Percentiles rank a stretch among this genome's conserved stretches.
phyloP scores from a whole-genome alignment of 306 rosid species.

The Cucurbita argyrosperma region DNA sequence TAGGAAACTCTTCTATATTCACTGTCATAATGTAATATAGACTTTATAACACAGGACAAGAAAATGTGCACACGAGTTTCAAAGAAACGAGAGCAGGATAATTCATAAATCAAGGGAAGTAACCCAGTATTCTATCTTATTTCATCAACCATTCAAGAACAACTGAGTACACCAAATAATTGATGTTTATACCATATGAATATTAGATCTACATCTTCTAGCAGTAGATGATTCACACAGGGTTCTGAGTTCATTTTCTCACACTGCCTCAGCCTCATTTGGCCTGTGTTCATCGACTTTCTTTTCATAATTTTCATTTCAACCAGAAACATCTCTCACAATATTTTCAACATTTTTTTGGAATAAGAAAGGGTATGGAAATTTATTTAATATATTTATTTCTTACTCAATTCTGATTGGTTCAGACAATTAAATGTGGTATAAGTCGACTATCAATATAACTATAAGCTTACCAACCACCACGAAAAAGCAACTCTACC shows the following conservation, averaged over 20 bases:
- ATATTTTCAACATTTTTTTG: not conserved
- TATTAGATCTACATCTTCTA: not conserved
- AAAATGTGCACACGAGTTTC: not conserved
- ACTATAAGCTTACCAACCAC: not conserved
- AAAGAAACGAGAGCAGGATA: not conserved
- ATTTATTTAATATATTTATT: not conserved
- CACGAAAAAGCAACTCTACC: not conserved
- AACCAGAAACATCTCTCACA: not conserved
- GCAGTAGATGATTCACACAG: not conserved
- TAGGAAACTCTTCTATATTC: not conserved
- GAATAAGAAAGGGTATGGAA: not conserved
- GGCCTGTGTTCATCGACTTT: not conserved
- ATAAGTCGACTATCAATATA: not conserved
- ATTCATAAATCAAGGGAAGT: not conserved
- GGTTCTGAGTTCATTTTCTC: not conserved
- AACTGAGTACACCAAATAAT: not conserved
- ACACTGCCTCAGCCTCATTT: not conserved
- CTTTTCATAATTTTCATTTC: not conserved
- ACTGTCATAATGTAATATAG: not conserved
- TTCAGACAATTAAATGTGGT: not conserved
- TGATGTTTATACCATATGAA: not conserved
- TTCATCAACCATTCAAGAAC: not conserved
- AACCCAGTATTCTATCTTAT: not conserved
- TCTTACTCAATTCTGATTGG: not conserved
- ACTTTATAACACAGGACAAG: not conserved